Evolutionary conservation across 1,284 basidiomycete genomes (phyloP).

Genomic region (Cryptococcus amylolentus): DNA sequence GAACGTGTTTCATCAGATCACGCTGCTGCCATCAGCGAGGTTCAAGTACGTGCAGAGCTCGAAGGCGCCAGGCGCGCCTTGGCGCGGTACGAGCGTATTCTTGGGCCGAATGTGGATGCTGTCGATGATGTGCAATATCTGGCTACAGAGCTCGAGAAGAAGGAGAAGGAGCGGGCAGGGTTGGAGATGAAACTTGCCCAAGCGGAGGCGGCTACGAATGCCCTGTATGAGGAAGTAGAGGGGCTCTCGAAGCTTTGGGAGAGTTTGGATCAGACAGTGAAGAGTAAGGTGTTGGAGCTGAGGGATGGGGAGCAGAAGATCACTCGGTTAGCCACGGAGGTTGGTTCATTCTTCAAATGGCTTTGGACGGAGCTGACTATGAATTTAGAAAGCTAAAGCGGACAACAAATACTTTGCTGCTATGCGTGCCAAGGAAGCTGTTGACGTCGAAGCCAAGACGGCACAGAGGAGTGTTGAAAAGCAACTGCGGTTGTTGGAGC

Average conservation of each 20-base stretch:
- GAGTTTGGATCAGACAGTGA: constrained; percentile 73
- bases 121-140: constrained; percentile 56
- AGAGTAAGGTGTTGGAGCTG: constrained; percentile 80
- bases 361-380: neutral
- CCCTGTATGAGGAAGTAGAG: constrained; percentile 81
- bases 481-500: constrained; percentile 72
- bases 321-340: constrained; percentile 62
- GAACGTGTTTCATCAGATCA: constrained; percentile 21
- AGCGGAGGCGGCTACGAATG: constrained; percentile 61
- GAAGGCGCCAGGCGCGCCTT: constrained; percentile 51
- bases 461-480: constrained; percentile 66
- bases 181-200: constrained; percentile 54
- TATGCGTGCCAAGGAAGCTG: constrained; percentile 82
- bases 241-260: constrained; percentile 84
- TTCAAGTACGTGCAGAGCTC: constrained; percentile 25
- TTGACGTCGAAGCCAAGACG: constrained; percentile 72
- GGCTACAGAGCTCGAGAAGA: constrained; percentile 58
- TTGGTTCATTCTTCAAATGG: constrained; percentile 31
- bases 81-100: constrained; percentile 60
- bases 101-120: constrained; percentile 56
- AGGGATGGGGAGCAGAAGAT: constrained; percentile 72
- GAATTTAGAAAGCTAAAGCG: constrained; percentile 72
- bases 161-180: constrained; percentile 61
- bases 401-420: constrained; percentile 93
- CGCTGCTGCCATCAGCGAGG: constrained; percentile 14